These are phyloP conservation scores for Parachaetomium inaequale DNA, from an alignment of 495 filamentous ascomycete genomes.

Conservation along the genomic window DNA sequence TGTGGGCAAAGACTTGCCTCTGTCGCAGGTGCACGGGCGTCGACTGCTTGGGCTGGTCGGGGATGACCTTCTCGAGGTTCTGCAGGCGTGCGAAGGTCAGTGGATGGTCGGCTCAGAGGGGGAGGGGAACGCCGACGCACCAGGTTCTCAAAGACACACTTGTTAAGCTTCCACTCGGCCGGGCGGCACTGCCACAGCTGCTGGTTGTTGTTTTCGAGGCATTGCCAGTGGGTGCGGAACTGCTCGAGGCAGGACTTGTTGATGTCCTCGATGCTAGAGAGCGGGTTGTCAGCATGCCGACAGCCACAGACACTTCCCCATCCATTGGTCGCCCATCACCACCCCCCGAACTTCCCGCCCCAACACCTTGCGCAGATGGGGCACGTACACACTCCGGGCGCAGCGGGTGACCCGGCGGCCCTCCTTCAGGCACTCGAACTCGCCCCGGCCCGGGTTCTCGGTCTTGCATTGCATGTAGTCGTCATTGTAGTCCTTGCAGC, in stretches of 20 bases:
- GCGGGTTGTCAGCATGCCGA: slow-evolving; percentile 1
- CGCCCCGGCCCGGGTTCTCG: slow-evolving; percentile 78
- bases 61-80: slow-evolving; percentile 89
- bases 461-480: slow-evolving; percentile 99
- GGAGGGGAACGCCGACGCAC: slow-evolving; percentile 52
- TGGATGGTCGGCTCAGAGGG: not conserved
- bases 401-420: slow-evolving; percentile 94
- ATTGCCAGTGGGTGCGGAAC: slow-evolving; percentile 91
- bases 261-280: slow-evolving; percentile 81
- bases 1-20: slow-evolving; percentile 70
- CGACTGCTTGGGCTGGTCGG: slow-evolving; percentile 71
- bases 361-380: not conserved
- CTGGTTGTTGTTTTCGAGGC: slow-evolving; percentile 96
- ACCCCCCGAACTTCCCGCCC: not conserved
- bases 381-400: slow-evolving; percentile 87
- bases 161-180: slow-evolving; percentile 76
- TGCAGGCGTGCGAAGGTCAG: slow-evolving; percentile 32
- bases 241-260: slow-evolving; percentile 88
- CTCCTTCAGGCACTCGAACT: slow-evolving; percentile 93
- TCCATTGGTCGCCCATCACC: not conserved
- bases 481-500: slow-evolving; percentile 93
- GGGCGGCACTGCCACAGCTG: slow-evolving; percentile 87
- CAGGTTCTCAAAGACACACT: slow-evolving; percentile 91
- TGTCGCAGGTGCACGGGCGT: slow-evolving; percentile 79
- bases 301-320: not conserved